phyloP scores from a whole-genome alignment of 2,329 filamentous ascomycete genomes.

The Penicillium sp. region DNA sequence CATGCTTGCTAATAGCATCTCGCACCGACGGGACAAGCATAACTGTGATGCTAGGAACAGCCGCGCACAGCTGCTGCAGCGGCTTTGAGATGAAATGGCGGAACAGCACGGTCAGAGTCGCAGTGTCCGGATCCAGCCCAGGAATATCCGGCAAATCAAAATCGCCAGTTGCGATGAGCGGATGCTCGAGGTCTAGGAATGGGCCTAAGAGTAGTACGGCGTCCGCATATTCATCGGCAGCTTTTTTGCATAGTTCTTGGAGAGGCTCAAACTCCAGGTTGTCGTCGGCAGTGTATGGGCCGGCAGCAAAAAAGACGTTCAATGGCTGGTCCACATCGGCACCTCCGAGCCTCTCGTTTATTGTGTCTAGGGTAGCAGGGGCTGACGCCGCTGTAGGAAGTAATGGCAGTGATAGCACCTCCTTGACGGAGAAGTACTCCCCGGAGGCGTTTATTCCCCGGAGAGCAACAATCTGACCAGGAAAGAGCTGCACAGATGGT shows the following conservation, averaged over 20 bases:
- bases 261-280: constrained; percentile 88
- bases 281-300: constrained; percentile 88
- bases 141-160: constrained; percentile 69
- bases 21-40: constrained; percentile 79
- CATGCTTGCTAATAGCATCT: constrained; percentile 75
- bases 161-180: constrained; percentile 74
- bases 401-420: constrained; percentile 71
- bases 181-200: constrained; percentile 89
- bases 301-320: constrained; percentile 72
- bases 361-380: constrained; percentile 60
- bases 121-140: constrained; percentile 68
- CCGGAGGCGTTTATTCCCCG: constrained; percentile 84
- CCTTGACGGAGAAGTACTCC: constrained; percentile 72
- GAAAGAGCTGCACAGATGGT: constrained; percentile 76
- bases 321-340: constrained; percentile 63
- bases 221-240: constrained; percentile 71
- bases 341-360: constrained; percentile 66
- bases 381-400: constrained; percentile 70
- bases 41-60: constrained; percentile 75
- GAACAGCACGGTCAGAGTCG: constrained; percentile 79
- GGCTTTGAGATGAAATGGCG: constrained; percentile 71
- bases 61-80: constrained; percentile 64
- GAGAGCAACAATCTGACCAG: constrained; percentile 87
- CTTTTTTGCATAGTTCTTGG: constrained; percentile 73
- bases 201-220: constrained; percentile 76